Base-by-base conservation (phyloP, 768 basidiomycete genomes). In the Rubroboletus satanas region DNA sequence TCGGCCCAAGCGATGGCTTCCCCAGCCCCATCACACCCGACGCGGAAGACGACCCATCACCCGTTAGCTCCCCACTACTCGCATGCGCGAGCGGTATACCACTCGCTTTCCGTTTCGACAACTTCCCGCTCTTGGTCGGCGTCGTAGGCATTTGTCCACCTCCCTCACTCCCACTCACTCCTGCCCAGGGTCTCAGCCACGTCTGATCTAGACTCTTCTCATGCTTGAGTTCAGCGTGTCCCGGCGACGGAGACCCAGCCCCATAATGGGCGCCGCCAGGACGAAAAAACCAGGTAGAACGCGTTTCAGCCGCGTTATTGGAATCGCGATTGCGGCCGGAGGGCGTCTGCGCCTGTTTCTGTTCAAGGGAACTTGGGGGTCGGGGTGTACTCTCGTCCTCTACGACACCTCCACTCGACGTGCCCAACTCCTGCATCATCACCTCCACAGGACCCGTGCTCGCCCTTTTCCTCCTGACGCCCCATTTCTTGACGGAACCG, bases 401-500 rank as follows among this genome's bases (percentile, higher is more conserved):
- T 8, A 52, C 23, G 17, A 42, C 15, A 10, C 17, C 50, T 15
- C 52, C 49, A 31, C 28, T 56, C 5, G 57, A 61, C 7, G 45
- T 37, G 17, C 56, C 51, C 17, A 63, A 21, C 1, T 73, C 71
- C 0, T 61, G 64, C 53, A 67, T 62, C 52, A 62, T 54, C 26
- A 76, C 57, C 42, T 79, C 76, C 0, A 61, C 57, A 11, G 77
- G 75, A 2, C 74, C 74, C 0, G 76, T 77, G 53, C 77, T 79
- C 0, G 76, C 73, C 47, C 76, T 68, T 56, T 78, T 79, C 63
- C 72, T 73, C 23, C 78, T 72, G 12, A 63, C 68, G 1, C 77
- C 74, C 81, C 81, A 83, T 60, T 71, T 77, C 70, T 80, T 83
- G 38, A 83, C 79, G 3, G 80, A 81, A n/a, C 82, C 81, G 44